These are phyloP conservation scores for Colletotrichum musae DNA, from an alignment of 2,329 filamentous ascomycete species.

Conservation along the genomic window DNA sequence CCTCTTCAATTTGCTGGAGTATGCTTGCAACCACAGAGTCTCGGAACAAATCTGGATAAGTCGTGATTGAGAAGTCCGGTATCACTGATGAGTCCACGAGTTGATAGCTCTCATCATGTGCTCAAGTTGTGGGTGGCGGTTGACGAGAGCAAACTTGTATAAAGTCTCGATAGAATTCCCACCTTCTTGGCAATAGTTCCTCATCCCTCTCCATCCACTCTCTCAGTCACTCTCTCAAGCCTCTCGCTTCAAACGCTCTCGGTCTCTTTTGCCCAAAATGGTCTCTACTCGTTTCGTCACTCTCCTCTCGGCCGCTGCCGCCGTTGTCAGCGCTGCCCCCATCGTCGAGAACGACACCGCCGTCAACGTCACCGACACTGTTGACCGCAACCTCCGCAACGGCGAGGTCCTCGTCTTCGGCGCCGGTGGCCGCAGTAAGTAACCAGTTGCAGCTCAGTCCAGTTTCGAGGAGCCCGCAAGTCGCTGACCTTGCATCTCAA, in stretches of 20 bases:
- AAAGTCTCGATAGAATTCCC: conserved; percentile 6
- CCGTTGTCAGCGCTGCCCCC: conserved; percentile 24
- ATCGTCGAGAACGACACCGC: background rate
- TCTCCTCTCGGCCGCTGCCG: conserved; percentile 22
- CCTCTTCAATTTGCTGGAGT: background rate
- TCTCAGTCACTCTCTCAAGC: background rate
- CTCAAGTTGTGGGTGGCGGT: background rate
- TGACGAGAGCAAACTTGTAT: conserved; percentile 5
- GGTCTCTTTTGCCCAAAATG: conserved; percentile 13
- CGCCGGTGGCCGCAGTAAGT: conserved; percentile 12
- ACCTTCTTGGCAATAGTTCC: background rate
- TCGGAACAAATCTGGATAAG: conserved; percentile 7
- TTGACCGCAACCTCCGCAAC: conserved; percentile 20
- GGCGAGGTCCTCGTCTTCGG: conserved; percentile 24
- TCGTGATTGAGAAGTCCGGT: background rate
- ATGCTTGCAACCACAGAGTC: conserved; percentile 6
- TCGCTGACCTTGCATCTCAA: background rate
- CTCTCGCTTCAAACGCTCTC: background rate
- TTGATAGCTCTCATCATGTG: background rate
- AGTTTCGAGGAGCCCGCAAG: background rate
- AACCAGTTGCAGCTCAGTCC: background rate
- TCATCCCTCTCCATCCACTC: background rate
- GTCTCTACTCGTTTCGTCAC: conserved; percentile 16
- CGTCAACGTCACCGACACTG: conserved; percentile 9
- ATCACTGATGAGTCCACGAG: background rate